Conservation (phyloP, 2,329 filamentous ascomycete genomes). For the Xylaria sp. region DNA sequence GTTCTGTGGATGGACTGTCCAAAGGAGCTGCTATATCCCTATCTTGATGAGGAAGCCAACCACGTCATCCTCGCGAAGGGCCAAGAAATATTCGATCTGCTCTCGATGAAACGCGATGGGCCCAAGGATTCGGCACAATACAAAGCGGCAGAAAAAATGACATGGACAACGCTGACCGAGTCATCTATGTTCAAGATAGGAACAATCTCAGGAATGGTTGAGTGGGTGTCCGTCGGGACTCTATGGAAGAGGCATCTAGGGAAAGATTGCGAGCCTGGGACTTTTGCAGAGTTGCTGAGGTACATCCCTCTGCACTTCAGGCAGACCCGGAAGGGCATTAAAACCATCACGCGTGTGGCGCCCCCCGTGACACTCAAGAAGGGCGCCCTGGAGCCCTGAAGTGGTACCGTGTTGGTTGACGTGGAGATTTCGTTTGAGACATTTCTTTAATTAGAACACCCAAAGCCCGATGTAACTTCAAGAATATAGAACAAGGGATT, state of each 20-base stretch:
- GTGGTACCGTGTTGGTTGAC: neutral
- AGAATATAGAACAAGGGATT: neutral
- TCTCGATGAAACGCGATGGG: slow-evolving; percentile 37
- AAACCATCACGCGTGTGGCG: neutral
- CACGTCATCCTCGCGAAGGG: slow-evolving; percentile 25
- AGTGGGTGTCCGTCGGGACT: slow-evolving; percentile 28
- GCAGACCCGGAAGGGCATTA: slow-evolving; percentile 29
- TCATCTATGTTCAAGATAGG: slow-evolving; percentile 38
- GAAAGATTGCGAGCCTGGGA: slow-evolving; percentile 34
- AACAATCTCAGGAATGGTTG: slow-evolving; percentile 31
- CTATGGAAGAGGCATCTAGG: slow-evolving; percentile 35
- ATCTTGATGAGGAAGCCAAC: neutral
- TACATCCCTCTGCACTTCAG: slow-evolving; percentile 29
- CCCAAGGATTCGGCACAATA: slow-evolving; percentile 26
- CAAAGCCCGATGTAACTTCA: neutral
- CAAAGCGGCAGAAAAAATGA: slow-evolving; percentile 29
- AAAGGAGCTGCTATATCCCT: slow-evolving; percentile 31
- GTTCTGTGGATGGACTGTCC: slow-evolving; percentile 29
- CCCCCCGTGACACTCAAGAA: slow-evolving; percentile 19
- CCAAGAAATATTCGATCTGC: slow-evolving; percentile 39
- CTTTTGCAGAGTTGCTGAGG: slow-evolving; percentile 37
- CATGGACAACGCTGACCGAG: slow-evolving; percentile 30
- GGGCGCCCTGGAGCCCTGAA: slow-evolving; percentile 17
- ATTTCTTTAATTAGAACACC: neutral
- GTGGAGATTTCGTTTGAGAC: neutral